phyloP scores from a whole-genome alignment of 2,329 filamentous ascomycete species.

The Trichophyton benhamiae region DNA sequence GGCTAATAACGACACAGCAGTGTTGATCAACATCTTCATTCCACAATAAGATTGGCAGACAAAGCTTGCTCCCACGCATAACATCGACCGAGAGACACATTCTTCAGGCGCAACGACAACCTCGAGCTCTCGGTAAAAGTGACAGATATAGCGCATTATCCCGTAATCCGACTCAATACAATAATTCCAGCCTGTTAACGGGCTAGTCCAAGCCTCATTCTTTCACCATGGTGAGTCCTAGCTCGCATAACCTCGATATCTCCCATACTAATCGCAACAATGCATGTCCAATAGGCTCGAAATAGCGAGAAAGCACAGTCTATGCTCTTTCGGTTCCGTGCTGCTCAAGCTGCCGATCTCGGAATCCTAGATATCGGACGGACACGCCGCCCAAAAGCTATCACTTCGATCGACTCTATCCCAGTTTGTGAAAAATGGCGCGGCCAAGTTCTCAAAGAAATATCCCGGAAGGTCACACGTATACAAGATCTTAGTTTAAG shows the following conservation, averaged over 20 bases:
- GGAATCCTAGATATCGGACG: slow-evolving; percentile 91
- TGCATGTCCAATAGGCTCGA: slow-evolving; percentile 51
- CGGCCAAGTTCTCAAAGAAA: slow-evolving; percentile 91
- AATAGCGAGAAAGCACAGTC: slow-evolving; percentile 98
- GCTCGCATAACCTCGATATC: background rate
- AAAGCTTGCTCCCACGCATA: background rate
- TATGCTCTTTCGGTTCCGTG: slow-evolving; percentile 99
- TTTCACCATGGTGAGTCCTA: background rate
- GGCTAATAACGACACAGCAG: background rate
- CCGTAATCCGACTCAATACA: background rate
- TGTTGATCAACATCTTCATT: too few species aligned
- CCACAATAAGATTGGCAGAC: background rate
- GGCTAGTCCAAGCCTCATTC: background rate
- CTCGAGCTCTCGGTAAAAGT: background rate
- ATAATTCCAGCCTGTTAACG: background rate
- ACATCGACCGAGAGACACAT: background rate
- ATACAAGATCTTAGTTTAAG: slow-evolving; percentile 87
- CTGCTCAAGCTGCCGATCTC: slow-evolving; percentile 87
- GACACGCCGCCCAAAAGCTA: slow-evolving; percentile 77
- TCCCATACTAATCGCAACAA: background rate
- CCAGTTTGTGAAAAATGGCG: slow-evolving; percentile 94
- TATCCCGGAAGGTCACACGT: slow-evolving; percentile 88
- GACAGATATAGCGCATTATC: background rate
- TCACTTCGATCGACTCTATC: slow-evolving; percentile 74
- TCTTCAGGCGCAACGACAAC: background rate